These are phyloP conservation scores for Fusarium sp. DNA, from an alignment of 2,329 filamentous ascomycete species.

Conservation along the genomic window DNA sequence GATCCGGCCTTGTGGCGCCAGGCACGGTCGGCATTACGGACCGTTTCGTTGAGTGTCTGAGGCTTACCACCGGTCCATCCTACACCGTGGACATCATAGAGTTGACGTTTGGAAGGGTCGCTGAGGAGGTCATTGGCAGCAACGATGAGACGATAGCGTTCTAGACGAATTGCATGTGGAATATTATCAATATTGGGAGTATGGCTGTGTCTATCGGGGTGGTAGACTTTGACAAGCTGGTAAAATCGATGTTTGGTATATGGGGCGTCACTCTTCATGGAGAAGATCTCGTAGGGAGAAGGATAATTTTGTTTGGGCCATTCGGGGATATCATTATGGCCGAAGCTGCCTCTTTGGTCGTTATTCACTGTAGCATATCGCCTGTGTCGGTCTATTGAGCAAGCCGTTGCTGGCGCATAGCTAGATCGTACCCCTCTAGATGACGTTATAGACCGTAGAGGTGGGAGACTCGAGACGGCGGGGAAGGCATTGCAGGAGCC, in stretches of 20 bases:
- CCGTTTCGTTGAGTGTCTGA: constrained; percentile 59
- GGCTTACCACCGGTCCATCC: constrained; percentile 78
- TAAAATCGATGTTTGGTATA: constrained; percentile 91
- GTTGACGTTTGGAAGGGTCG: constrained; percentile 79
- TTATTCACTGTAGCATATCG: constrained; percentile 42
- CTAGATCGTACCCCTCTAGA: constrained; percentile 27
- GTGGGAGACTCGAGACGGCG: constrained; percentile 22
- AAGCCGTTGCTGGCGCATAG: constrained; percentile 4
- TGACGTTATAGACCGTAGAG: constrained; percentile 43
- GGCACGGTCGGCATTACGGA: constrained; percentile 56
- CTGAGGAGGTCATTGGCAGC: constrained; percentile 90
- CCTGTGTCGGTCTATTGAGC: constrained; percentile 19
- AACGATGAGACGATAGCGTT: constrained; percentile 90
- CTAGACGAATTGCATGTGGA: constrained; percentile 73
- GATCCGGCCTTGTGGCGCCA: constrained; percentile 64
- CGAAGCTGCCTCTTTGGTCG: constrained; percentile 8
- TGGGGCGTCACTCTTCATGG: constrained; percentile 65
- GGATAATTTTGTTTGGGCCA: constrained; percentile 67
- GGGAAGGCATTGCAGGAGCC: constrained; percentile 41
- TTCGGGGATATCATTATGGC: constrained; percentile 34
- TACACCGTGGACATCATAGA: constrained; percentile 84
- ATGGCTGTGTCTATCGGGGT: constrained; percentile 77
- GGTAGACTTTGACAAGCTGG: constrained; percentile 93
- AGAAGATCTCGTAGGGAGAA: constrained; percentile 92
- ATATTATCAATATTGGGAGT: constrained; percentile 35